Conservation (phyloP, 169 alveolate genomes). For the Plasmodium reichenowi region DNA sequence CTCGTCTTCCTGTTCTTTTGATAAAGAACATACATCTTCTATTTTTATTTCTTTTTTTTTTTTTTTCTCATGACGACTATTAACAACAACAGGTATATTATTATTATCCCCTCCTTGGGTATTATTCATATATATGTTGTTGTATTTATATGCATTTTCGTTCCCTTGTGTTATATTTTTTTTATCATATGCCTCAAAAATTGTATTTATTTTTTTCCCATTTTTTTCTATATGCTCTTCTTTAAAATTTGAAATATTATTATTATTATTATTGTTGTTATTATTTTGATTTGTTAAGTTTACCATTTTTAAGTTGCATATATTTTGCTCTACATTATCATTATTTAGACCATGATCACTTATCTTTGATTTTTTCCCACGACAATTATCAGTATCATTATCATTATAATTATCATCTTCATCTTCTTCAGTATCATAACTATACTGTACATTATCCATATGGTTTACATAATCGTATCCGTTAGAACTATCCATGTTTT, state of each 20-base stretch:
- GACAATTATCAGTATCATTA: background rate
- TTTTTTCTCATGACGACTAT: background rate
- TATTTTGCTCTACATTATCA: background rate
- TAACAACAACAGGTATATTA: background rate
- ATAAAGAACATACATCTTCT: background rate
- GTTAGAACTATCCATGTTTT: no score
- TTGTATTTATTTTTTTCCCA: background rate
- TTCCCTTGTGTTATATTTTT: conserved; percentile 4
- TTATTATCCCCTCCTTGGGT: background rate
- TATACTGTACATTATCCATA: background rate
- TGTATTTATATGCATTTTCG: no score
- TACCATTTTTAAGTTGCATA: no score
- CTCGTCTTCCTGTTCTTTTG: background rate
- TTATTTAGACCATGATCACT: background rate
- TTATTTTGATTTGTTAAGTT: no score
- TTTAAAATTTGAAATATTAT: background rate
- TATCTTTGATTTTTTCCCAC: background rate
- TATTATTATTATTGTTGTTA: no score
- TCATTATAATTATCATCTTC: background rate
- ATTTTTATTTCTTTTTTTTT: conserved; percentile 6
- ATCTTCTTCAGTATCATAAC: conserved; percentile 1
- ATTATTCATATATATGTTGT: background rate
- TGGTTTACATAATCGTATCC: no score
- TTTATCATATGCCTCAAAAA: conserved; percentile 50
- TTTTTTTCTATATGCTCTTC: conserved; percentile 8